These are phyloP conservation scores for Ganoderma boninense DNA, from an alignment of 1,284 basidiomycete species.

Conservation along the genomic window DNA sequence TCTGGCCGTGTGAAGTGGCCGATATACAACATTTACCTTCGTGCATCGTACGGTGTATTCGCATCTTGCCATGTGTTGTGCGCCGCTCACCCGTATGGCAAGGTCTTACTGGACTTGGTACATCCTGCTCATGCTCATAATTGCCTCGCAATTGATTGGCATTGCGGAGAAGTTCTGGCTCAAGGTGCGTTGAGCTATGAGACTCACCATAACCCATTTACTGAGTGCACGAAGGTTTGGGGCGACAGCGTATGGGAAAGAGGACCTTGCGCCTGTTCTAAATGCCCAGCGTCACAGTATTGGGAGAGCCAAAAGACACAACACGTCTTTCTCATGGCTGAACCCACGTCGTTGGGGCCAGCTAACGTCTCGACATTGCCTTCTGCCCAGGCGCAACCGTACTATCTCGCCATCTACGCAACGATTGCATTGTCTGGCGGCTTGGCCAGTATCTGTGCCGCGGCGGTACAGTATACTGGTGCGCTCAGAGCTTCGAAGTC, in stretches of 20 bases:
- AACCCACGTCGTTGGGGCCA: neutral
- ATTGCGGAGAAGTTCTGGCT: conserved; percentile 79
- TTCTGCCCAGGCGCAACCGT: conserved; percentile 58
- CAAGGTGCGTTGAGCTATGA: conserved; percentile 53
- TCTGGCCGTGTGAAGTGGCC: conserved; percentile 81
- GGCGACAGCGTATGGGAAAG: conserved; percentile 63
- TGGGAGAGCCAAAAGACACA: conserved; percentile 44
- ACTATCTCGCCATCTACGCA: conserved; percentile 70
- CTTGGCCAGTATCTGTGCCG: conserved; percentile 52
- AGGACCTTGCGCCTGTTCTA: conserved; percentile 16
- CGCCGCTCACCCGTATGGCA: neutral
- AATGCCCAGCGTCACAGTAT: conserved; percentile 25
- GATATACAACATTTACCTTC: conserved; percentile 82
- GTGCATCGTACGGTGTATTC: conserved; percentile 57
- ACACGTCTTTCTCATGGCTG: conserved; percentile 41
- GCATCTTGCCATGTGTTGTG: neutral
- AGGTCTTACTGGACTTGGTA: conserved; percentile 75
- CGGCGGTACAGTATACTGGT: conserved; percentile 67
- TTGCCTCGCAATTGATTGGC: conserved; percentile 57
- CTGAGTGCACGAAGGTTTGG: conserved; percentile 55
- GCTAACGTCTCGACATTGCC: conserved; percentile 43
- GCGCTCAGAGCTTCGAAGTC: conserved; percentile 66
- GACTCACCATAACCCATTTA: too few relatives aligned
- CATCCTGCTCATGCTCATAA: conserved; percentile 55
- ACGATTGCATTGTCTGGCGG: conserved; percentile 60